Conservation (phyloP, 805 yeast genomes). For the Phaffomyces thermotolerans region DNA sequence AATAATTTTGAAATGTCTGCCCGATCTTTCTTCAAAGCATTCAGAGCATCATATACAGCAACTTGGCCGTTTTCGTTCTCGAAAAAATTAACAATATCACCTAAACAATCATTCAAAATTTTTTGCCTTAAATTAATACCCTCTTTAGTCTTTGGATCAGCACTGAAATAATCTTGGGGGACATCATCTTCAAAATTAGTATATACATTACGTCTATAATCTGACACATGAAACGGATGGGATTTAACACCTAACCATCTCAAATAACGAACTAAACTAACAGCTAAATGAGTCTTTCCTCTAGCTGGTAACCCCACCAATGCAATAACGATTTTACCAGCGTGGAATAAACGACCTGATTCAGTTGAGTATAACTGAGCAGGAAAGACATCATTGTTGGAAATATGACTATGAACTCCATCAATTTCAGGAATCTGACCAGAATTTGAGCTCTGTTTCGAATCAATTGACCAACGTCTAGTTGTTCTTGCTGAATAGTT, state of each 20-base stretch:
- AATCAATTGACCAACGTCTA: constrained; percentile 38
- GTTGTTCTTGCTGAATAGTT: constrained; percentile 51
- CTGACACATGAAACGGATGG: constrained; percentile 86
- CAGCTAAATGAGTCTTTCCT: constrained; percentile 91
- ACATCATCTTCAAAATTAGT: constrained; percentile 35
- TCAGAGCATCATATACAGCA: constrained; percentile 93
- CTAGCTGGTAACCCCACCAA: constrained; percentile 93
- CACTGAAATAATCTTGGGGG: constrained; percentile 65
- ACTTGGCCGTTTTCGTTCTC: constrained; percentile 81
- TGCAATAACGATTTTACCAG: constrained; percentile 85
- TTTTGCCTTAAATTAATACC: constrained; percentile 48
- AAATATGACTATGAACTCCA: constrained; percentile 61
- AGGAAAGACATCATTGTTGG: constrained; percentile 67
- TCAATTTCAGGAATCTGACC: constrained; percentile 36
- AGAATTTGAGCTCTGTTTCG: constrained; percentile 7
- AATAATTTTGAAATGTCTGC: constrained; percentile 48
- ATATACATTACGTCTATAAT: constrained; percentile 60
- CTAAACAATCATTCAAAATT: constrained; percentile 55
- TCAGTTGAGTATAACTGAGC: constrained; percentile 93
- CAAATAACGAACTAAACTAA: constrained; percentile 82
- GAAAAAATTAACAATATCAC: constrained; percentile 66
- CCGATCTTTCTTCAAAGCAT: constrained; percentile 69
- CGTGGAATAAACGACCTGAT: constrained; percentile 87
- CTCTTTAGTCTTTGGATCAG: constrained; percentile 39
- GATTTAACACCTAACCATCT: constrained; percentile 96